Percentiles rank a stretch among this genome's conserved stretches.
Evolutionary conservation across 148 eudicot genomes (phyloP).

Genomic region (Fagopyrum esculentum): DNA sequence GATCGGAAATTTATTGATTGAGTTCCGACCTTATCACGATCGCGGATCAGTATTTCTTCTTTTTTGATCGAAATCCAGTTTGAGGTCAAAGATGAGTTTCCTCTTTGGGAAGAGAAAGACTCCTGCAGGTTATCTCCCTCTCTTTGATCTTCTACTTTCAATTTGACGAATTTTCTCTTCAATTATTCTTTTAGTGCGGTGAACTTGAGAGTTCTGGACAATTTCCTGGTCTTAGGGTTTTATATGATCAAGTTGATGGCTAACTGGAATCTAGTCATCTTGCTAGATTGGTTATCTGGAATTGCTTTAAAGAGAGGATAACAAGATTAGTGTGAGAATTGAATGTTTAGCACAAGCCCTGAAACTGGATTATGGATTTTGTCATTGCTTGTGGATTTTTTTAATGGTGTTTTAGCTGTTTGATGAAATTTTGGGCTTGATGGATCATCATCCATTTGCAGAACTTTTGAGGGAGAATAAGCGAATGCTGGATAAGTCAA

Average conservation of each 20-base stretch:
- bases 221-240: not conserved
- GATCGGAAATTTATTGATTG: not conserved
- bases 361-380: not conserved
- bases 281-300: not conserved
- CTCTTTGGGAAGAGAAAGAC: conserved; percentile 81
- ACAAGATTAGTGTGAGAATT: not conserved
- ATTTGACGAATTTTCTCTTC: not conserved
- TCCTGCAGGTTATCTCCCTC: conserved; percentile 58
- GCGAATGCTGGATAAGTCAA: conserved; percentile 95
- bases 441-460: conserved; percentile 26
- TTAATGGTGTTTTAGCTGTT: not conserved
- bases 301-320: not conserved
- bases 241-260: not conserved
- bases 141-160: not conserved
- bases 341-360: not conserved
- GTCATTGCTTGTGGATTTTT: not conserved
- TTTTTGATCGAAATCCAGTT: not conserved
- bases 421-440: not conserved
- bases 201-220: not conserved
- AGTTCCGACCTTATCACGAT: not conserved
- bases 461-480: conserved; percentile 96
- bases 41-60: not conserved
- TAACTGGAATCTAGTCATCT: not conserved
- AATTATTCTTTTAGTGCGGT: not conserved
- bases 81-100: conserved; percentile 57